Evolutionary conservation across 768 basidiomycete species (phyloP).

Genomic region (Phylloporus sp.): DNA sequence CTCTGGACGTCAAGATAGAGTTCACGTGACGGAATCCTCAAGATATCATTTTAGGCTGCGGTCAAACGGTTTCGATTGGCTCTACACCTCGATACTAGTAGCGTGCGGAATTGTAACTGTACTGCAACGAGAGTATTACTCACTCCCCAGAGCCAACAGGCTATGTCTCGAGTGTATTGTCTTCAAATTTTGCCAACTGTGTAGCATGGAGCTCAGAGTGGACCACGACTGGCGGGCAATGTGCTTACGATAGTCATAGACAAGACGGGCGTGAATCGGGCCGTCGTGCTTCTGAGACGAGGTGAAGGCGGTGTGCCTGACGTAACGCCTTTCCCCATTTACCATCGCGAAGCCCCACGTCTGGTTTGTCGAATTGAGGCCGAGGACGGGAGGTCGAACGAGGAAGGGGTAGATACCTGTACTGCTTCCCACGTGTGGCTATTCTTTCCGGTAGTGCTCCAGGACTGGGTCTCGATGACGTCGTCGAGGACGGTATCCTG

Average conservation of each 20-base stretch:
- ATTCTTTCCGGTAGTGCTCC: slow-evolving; percentile 63
- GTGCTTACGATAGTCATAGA: slow-evolving; percentile 65
- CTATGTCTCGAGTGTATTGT: not conserved
- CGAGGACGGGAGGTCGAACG: not conserved
- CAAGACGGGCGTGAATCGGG: slow-evolving; percentile 46
- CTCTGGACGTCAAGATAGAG: no score
- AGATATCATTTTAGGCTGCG: no score
- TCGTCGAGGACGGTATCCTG: slow-evolving; percentile 35
- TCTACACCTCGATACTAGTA: not conserved
- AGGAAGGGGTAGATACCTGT: slow-evolving; percentile 41
- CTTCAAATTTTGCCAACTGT: slow-evolving; percentile 19
- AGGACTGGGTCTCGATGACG: slow-evolving; percentile 34
- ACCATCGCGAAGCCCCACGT: slow-evolving; percentile 63
- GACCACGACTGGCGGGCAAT: not conserved
- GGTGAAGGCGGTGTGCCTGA: slow-evolving; percentile 57
- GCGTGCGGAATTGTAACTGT: not conserved
- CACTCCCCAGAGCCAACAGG: not conserved
- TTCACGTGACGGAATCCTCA: no score
- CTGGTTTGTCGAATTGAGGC: slow-evolving; percentile 23
- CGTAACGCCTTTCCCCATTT: slow-evolving; percentile 55
- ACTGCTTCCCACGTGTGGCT: slow-evolving; percentile 53
- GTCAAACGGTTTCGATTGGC: no score
- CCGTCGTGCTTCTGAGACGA: slow-evolving; percentile 51
- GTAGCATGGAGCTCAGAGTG: slow-evolving; percentile 13
- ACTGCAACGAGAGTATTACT: not conserved